phyloP scores from a whole-genome alignment of 2,329 filamentous ascomycete genomes.

The Aspergillus neoniger region DNA sequence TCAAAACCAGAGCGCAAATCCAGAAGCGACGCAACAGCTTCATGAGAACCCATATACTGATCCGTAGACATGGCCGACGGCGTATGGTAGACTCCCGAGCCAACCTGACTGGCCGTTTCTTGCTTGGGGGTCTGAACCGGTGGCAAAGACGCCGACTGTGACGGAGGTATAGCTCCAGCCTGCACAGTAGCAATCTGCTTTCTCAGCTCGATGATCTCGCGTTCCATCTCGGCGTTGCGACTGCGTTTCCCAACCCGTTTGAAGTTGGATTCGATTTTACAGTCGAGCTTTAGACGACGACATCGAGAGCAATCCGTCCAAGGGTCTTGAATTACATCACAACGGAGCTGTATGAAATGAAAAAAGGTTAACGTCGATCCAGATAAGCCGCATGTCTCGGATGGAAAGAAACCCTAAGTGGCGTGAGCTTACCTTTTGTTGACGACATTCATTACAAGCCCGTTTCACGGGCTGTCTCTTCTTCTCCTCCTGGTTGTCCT shows the following conservation, averaged over 20 bases:
- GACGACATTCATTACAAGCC: constrained; percentile 69
- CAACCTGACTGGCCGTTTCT: constrained; percentile 40
- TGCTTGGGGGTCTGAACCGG: constrained; percentile 38
- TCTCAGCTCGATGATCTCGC: constrained; percentile 55
- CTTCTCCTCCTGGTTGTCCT: constrained; percentile 45
- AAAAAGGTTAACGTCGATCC: neutral
- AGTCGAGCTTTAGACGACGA: constrained; percentile 62
- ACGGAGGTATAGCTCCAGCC: constrained; percentile 26
- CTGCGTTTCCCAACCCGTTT: constrained; percentile 68
- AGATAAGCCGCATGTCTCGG: neutral
- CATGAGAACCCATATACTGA: constrained; percentile 50
- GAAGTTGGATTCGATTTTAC: constrained; percentile 69
- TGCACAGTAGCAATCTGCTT: constrained; percentile 48
- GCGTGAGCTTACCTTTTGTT: constrained; percentile 62
- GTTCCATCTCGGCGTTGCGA: constrained; percentile 65
- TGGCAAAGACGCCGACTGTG: constrained; percentile 23
- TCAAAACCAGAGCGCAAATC: constrained; percentile 53
- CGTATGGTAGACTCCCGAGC: constrained; percentile 37
- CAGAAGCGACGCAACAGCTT: constrained; percentile 53
- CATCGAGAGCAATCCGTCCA: constrained; percentile 65
- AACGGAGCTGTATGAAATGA: constrained; percentile 58
- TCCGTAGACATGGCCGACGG: constrained; percentile 41
- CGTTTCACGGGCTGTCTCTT: constrained; percentile 56
- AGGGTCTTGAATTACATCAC: constrained; percentile 66
- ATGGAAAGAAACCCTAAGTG: neutral